Base-by-base conservation (phyloP, 768 basidiomycete species). In the Coprinopsis strossmayeri region DNA sequence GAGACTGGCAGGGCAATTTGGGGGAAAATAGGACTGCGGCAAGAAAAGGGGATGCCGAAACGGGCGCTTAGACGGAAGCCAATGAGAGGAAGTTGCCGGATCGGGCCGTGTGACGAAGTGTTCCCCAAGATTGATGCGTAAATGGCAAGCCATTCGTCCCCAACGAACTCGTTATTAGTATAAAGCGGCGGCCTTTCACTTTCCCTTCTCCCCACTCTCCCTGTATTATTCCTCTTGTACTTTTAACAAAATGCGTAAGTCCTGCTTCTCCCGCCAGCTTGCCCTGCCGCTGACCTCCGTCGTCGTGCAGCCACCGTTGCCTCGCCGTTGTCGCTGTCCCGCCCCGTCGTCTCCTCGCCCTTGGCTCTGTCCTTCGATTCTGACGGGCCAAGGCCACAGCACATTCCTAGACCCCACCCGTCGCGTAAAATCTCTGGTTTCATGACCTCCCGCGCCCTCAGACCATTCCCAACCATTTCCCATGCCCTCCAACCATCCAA, bases 401-500 rank as follows among this genome's bases (percentile, higher is more conserved):
- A 66, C 32, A 45, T 65, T 7, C 45, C 64, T 15, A 61, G 57
- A 58, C 62, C 70, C 60, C 47, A 64, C 2, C 68, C 78, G 35
- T 69, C 70, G 55, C 74, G 74, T 41, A 28, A 32, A 18, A 69
- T 63, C 43, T 63, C 74, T 37, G 66, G 75, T 4, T 91, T 92
- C 61, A 78, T 83, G 3, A 66, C 76, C 1, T 91, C 89, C 28
- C 85, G 85, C 45, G 81, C 84, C 1, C 72, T 90, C 20, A 79
- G 90, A 23, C 90, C 90, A 25, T 91, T 91, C 63, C 73, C 85
- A 13, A 76, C 81, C 44, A 73, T 88, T 53, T 68, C 78, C 10
- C 68, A 69, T 57, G 54, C 73, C 11, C 53, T 74, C 34, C 65
- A 62, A 45, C 67, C 64, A 17, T 45, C 62, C 28, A 48, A 62